Percentiles rank a stretch among this genome's conserved stretches.
Evolutionary conservation across 192 early-diverging fungal genomes (phyloP).

Genomic region (Cladochytrium replicatum): DNA sequence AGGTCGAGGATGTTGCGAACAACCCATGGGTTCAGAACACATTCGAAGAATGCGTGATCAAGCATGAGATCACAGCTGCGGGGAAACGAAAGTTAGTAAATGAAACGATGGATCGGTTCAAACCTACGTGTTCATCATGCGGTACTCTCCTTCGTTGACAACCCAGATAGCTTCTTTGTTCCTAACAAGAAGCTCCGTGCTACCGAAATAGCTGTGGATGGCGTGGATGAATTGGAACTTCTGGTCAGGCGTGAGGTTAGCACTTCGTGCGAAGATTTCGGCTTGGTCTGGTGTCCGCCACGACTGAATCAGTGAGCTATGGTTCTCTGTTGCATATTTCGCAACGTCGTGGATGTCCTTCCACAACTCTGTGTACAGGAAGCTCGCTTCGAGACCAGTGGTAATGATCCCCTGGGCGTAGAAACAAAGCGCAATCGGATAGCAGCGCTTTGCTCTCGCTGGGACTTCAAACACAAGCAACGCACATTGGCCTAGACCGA

Average conservation of each 20-base stretch:
- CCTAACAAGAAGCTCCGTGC: slow-evolving; percentile 4
- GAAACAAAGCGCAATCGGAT: slow-evolving; percentile 9
- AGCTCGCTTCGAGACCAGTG: slow-evolving; percentile 8
- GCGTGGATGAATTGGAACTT: slow-evolving; percentile 12
- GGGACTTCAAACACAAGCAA: background rate
- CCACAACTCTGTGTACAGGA: slow-evolving; percentile 4
- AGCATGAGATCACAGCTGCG: slow-evolving; percentile 5
- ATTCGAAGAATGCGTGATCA: slow-evolving; percentile 15
- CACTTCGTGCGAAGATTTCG: slow-evolving; percentile 1
- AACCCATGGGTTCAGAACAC: slow-evolving; percentile 10
- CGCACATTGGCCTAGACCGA: slow-evolving; percentile 7
- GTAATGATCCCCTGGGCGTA: slow-evolving; percentile 7
- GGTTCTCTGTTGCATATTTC: slow-evolving; percentile 4
- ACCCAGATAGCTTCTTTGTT: slow-evolving; percentile 9
- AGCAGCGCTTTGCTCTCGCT: slow-evolving; percentile 1
- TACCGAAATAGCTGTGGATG: slow-evolving; percentile 14
- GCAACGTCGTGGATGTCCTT: slow-evolving; percentile 7
- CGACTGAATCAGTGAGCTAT: slow-evolving; percentile 1
- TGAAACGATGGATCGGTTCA: background rate
- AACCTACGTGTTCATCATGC: slow-evolving; percentile 16
- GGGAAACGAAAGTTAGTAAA: background rate
- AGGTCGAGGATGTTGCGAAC: slow-evolving; percentile 10
- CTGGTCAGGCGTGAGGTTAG: slow-evolving; percentile 1
- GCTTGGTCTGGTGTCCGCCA: slow-evolving; percentile 11
- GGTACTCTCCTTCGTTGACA: slow-evolving; percentile 16